Evolutionary conservation across 2,329 filamentous ascomycete genomes (phyloP), one percentile per base, ranked within the genome.

Genomic region (Fusarium nanum): DNA sequence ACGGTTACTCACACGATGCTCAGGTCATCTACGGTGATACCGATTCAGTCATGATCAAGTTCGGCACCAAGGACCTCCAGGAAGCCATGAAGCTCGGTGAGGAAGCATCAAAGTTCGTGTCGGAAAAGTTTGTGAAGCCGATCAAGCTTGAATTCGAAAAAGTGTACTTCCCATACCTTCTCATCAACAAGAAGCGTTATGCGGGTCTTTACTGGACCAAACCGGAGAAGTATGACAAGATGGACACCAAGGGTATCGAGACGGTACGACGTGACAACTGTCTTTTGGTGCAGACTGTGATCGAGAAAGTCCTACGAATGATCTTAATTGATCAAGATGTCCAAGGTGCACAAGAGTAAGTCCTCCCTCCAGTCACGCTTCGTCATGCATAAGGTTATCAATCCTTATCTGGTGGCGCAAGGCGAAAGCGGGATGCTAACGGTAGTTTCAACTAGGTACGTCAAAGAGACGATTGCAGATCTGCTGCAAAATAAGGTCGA

Each of bases 151-250:
- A 99, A 80, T 99, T 99, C 81, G 96, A 99, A 80, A 99, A 99
- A 82, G 95, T 99, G 2, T 99, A 99, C 82, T 99, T 92, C 79
- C 96, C 96, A 1, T 99, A 99, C 78, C 86, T 99, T 34, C 87
- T 99, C 54, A 99, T 99, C 89, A 99, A 99, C 89, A 99, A 99
- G 86, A 99, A 99, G 85, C 92, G 96, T 69, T 99, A 99, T 76
- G 96, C 96, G 11, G 96, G 96, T n/a, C 82, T 99, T 32, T 98
- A 93, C 83, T 99, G 94, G 94, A 99, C 96, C 7, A 96, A 92
- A 72, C 89, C 95, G 1, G 88, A 95, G 44, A 98, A 97, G 81
- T 96, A 92, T 80, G 97, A 99, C 87, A 99, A 98, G 85, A 99
- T 99, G 97, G 96, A 99, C 81, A 98, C 93, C 64, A 99, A 99